Percentiles rank a stretch among this genome's conserved stretches.
phyloP scores from a whole-genome alignment of 192 early-diverging fungal genomes.

The Coemansia sp. region DNA sequence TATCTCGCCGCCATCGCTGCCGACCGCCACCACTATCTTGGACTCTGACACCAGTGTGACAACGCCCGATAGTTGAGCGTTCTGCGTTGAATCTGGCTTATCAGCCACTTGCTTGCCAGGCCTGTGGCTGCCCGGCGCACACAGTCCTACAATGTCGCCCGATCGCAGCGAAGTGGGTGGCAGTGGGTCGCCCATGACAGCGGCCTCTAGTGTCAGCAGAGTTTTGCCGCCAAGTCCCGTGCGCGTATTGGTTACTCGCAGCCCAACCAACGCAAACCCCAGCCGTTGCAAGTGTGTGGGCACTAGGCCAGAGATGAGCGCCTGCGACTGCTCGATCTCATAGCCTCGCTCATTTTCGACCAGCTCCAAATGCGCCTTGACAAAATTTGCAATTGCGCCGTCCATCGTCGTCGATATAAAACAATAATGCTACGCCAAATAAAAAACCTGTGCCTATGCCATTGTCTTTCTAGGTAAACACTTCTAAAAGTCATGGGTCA shows the following conservation, averaged over 20 bases:
- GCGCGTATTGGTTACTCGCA: conserved; percentile 59
- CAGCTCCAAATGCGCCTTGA: conserved; percentile 47
- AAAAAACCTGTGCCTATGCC: no score
- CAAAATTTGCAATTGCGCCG: conserved; percentile 9
- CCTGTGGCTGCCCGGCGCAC: conserved; percentile 29
- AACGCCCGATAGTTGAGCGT: conserved; percentile 47
- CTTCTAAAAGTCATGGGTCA: no score
- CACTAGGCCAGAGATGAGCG: conserved; percentile 39
- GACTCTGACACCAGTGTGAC: conserved; percentile 57
- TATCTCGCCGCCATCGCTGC: conserved; percentile 51
- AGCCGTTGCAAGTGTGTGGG: conserved; percentile 63
- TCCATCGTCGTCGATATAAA: not conserved
- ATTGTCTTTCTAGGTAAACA: no score
- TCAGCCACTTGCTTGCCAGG: conserved; percentile 19
- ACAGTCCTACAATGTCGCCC: conserved; percentile 71
- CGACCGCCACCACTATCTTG: conserved; percentile 62
- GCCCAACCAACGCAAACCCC: conserved; percentile 61
- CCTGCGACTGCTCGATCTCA: conserved; percentile 37
- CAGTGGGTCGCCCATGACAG: conserved; percentile 55
- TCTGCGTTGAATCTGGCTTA: not conserved
- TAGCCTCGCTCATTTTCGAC: conserved; percentile 57
- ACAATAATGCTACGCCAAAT: no score
- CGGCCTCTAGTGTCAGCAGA: conserved; percentile 64
- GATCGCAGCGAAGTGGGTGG: conserved; percentile 59
- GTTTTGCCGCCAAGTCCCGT: conserved; percentile 69